phyloP scores from a whole-genome alignment of 805 yeast genomes.

The Candida suzukii region DNA sequence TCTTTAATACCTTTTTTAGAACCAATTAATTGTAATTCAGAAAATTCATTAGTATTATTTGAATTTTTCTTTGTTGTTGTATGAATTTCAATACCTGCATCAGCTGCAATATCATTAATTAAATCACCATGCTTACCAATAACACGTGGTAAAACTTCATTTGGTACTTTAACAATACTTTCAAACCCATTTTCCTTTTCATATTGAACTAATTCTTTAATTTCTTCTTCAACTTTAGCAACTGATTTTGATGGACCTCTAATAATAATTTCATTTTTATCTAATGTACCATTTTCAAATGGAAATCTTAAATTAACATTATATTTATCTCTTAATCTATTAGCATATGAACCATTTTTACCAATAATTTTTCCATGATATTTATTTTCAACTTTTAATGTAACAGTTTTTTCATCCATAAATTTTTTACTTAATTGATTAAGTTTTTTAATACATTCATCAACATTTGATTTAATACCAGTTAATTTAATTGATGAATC shows the following conservation, averaged over 20 bases:
- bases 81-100: conserved; percentile 51
- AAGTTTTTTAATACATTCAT: conserved; percentile 59
- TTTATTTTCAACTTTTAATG: conserved; percentile 64
- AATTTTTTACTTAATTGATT: conserved; percentile 57
- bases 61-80: conserved; percentile 35
- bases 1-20: conserved; percentile 66
- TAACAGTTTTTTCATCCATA: conserved; percentile 71
- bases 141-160: conserved; percentile 69
- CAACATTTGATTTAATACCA: conserved; percentile 77
- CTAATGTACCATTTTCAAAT: conserved; percentile 34
- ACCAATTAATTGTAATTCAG: conserved; percentile 69
- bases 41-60: conserved; percentile 42
- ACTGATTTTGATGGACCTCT: conserved; percentile 92
- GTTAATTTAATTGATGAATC: conserved; percentile 40
- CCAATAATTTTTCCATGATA: conserved; percentile 84
- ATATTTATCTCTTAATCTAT: conserved; percentile 83
- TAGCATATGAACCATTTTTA: conserved; percentile 69
- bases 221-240: conserved; percentile 72
- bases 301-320: conserved; percentile 69
- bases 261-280: conserved; percentile 58
- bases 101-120: conserved; percentile 73
- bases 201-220: conserved; percentile 74
- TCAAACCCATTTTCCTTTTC: conserved; percentile 81
- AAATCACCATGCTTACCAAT: conserved; percentile 87
- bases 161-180: conserved; percentile 58